Conservation (phyloP, 2,329 filamentous ascomycete species). For the Venturia oleaginea region DNA sequence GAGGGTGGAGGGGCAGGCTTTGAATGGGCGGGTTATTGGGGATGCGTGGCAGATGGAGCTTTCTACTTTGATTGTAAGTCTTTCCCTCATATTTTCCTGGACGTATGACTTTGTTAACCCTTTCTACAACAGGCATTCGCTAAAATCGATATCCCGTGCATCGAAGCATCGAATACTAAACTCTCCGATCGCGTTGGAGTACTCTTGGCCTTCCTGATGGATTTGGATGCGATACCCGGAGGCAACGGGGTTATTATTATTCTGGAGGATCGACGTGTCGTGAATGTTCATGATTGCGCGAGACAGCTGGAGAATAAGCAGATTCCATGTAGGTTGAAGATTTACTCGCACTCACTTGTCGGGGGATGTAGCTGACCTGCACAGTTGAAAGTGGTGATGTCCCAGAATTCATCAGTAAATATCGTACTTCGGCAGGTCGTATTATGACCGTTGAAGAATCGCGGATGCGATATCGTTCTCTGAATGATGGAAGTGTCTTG, state of each 20-base stretch:
- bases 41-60: neutral
- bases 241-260: neutral
- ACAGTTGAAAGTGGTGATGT: neutral
- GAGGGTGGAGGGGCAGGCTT: neutral
- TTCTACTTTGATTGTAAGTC: neutral
- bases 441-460: neutral
- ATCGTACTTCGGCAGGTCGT: neutral
- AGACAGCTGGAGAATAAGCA: neutral
- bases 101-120: neutral
- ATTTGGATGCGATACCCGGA: neutral
- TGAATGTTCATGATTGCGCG: neutral
- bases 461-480: neutral
- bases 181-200: neutral
- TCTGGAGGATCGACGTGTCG: neutral
- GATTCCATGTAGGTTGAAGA: neutral
- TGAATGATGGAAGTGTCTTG: no score
- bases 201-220: neutral
- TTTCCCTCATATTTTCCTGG: no score
- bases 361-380: neutral
- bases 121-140: neutral
- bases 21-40: neutral
- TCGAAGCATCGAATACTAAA: neutral
- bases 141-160: neutral
- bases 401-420: neutral
- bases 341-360: neutral